phyloP scores from a whole-genome alignment of 2,329 filamentous ascomycete genomes.

The Pseudonectria foliicola region DNA sequence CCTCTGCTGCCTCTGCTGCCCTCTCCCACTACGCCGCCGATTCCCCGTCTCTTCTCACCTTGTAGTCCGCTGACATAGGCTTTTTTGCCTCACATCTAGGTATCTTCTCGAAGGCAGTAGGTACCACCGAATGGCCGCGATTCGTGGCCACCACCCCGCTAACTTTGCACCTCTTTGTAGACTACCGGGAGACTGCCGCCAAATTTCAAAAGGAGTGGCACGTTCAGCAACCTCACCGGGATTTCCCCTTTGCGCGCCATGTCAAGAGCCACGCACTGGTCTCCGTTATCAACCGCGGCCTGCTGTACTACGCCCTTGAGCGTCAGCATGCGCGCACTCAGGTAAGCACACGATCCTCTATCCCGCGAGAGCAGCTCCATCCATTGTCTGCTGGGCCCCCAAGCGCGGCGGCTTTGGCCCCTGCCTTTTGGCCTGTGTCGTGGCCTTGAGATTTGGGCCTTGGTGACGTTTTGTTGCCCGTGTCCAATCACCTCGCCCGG shows the following conservation, averaged over 20 bases:
- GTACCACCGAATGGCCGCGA: constrained; percentile 29
- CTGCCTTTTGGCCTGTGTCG: too few relatives aligned
- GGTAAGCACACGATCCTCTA: constrained; percentile 39
- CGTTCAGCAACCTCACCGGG: constrained; percentile 52
- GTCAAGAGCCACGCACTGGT: constrained; percentile 59
- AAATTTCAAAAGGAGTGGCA: constrained; percentile 65
- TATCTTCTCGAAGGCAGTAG: constrained; percentile 57
- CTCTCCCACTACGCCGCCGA: constrained; percentile 6
- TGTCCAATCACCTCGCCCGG: constrained; percentile 6
- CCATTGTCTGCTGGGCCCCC: too few relatives aligned
- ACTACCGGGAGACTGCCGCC: constrained; percentile 60
- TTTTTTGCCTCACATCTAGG: constrained; percentile 29
- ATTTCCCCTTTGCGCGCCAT: constrained; percentile 57
- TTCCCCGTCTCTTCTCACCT: constrained; percentile 3
- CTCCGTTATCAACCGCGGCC: constrained; percentile 55
- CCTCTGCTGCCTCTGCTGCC: constrained; percentile 15
- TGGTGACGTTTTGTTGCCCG: constrained; percentile 6
- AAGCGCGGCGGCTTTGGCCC: too few relatives aligned
- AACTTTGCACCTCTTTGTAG: constrained; percentile 31
- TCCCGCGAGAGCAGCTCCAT: too few relatives aligned
- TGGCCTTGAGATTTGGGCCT: too few relatives aligned
- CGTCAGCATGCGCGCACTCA: constrained; percentile 44
- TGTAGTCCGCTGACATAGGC: constrained; percentile 14
- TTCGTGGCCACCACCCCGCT: constrained; percentile 15
- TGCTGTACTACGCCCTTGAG: constrained; percentile 54